Base-by-base conservation (phyloP, 257 asterid genomes). In the Gentiana macrophylla region DNA sequence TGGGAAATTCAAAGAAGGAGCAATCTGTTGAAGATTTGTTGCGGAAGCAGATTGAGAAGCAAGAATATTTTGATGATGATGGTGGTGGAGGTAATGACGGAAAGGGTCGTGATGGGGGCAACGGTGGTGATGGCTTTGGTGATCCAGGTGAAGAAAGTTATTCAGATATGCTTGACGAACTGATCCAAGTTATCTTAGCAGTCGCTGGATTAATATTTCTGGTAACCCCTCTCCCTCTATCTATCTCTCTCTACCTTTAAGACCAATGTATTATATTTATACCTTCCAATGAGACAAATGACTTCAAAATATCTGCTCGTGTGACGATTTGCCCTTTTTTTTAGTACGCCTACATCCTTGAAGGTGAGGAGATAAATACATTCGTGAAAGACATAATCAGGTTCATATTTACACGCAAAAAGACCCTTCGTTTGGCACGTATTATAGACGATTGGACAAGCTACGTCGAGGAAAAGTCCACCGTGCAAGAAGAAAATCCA, bases 291-390 rank as follows among this genome's bases (percentile, higher is more conserved):
- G 24, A 24, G 24, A 24, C 24, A 24, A 24, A 24, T 24, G 24
- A 24, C 24, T 24, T 24, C 24, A 24, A 24, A 24, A 24, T 35
- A n/a, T 7, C 35, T 37, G 36, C 53, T 12, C 11, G 37, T 7
- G 12, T 50, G 8, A 32, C 50, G 13, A 35, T 49, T 24, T 70
- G 33, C 63, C 37, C 56, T 68, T 55, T 45, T n/a, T 71, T 77
- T 48, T 89, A 88, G 97, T 85, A 88, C 69, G 69, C 72, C 35
- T 77, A 70, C 75, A 85, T 89, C 57, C 62, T 89, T 34, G 77
- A 76, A 24, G 86, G 85, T 2, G 85, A 79, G 77, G 83, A 85
- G 72, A 74, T 83, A 12, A 72, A 37, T 4, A 74, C 67, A 32
- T 56, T 80, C 13, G 61, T 62, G 32, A 81, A 63, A 68, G 97